phyloP scores from a whole-genome alignment of 1,139 yeast species.

The Yamadazyma triangularis region DNA sequence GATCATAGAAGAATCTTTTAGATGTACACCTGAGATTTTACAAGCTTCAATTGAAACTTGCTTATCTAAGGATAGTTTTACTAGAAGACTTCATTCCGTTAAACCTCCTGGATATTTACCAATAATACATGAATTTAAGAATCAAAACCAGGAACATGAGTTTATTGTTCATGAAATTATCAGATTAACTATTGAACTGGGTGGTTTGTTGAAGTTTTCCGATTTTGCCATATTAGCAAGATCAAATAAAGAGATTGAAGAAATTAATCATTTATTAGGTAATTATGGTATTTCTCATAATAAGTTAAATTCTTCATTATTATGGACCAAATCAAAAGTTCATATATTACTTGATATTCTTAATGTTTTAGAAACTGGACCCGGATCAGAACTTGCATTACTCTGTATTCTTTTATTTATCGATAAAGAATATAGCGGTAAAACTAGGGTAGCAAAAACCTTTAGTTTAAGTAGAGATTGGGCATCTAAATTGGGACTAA shows the following conservation, averaged over 20 bases:
- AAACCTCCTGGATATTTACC: slow-evolving; percentile 28
- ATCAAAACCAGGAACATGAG: slow-evolving; percentile 31
- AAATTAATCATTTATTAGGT: slow-evolving; percentile 33
- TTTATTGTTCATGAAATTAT: slow-evolving; percentile 44
- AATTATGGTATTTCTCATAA: slow-evolving; percentile 39
- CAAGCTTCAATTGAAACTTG: slow-evolving; percentile 33
- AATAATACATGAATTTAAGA: slow-evolving; percentile 19
- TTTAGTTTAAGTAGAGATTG: slow-evolving; percentile 17
- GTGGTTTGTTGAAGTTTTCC: slow-evolving; percentile 39
- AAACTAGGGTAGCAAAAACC: slow-evolving; percentile 21
- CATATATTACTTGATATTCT: slow-evolving; percentile 49
- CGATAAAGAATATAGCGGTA: slow-evolving; percentile 22
- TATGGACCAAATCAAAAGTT: slow-evolving; percentile 51
- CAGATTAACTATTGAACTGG: slow-evolving; percentile 39
- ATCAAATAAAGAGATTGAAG: slow-evolving; percentile 51
- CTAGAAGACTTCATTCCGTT: slow-evolving; percentile 12
- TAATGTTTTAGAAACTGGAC: slow-evolving; percentile 30
- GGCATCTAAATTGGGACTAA: slow-evolving; percentile 6
- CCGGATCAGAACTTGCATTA: slow-evolving; percentile 32
- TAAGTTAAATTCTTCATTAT: slow-evolving; percentile 43
- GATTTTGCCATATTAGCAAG: slow-evolving; percentile 56
- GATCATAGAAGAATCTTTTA: slow-evolving; percentile 46
- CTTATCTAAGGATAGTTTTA: slow-evolving; percentile 9
- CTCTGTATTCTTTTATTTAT: slow-evolving; percentile 23
- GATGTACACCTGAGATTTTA: slow-evolving; percentile 56